A percentile compares a stretch with the other conserved stretches of the same genome.
These are phyloP conservation scores for Penicillium sp. DNA, from an alignment of 2,329 filamentous ascomycete species.

Conservation along the genomic window DNA sequence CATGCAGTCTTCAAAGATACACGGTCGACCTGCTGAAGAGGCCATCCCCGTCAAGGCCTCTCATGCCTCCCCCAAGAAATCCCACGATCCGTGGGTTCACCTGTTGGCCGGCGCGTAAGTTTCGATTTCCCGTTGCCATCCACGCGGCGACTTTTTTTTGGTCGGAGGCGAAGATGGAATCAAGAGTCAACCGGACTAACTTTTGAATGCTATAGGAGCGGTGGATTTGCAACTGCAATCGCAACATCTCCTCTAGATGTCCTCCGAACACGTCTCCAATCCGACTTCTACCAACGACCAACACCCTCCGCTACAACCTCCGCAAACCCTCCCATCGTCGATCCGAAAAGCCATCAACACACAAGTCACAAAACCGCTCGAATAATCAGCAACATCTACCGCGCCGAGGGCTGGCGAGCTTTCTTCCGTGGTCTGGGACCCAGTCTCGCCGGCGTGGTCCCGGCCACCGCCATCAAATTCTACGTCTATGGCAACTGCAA, in stretches of 20 bases:
- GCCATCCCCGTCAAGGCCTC: slow-evolving; percentile 11
- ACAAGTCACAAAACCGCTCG: slow-evolving; percentile 36
- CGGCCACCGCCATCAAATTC: slow-evolving; percentile 45
- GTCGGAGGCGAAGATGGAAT: slow-evolving; percentile 3
- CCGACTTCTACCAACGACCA: slow-evolving; percentile 83
- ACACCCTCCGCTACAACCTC: slow-evolving; percentile 56
- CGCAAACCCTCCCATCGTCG: slow-evolving; percentile 40
- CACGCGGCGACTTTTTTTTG: not conserved
- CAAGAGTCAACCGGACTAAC: not conserved
- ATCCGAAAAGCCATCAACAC: not conserved
- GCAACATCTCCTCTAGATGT: slow-evolving; percentile 95
- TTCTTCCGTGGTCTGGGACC: slow-evolving; percentile 44
- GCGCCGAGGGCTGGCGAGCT: slow-evolving; percentile 42
- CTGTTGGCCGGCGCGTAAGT: slow-evolving; percentile 41
- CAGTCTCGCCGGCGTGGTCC: slow-evolving; percentile 44
- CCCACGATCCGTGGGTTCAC: slow-evolving; percentile 33
- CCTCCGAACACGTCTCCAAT: slow-evolving; percentile 95
- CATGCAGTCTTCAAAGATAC: slow-evolving; percentile 23
- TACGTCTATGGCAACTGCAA: slow-evolving; percentile 47
- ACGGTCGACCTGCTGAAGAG: slow-evolving; percentile 17
- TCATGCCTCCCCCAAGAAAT: slow-evolving; percentile 14
- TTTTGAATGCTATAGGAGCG: slow-evolving; percentile 40
- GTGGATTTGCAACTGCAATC: slow-evolving; percentile 85
- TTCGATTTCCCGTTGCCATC: slow-evolving; percentile 6
- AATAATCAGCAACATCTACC: slow-evolving; percentile 42